Evolutionary conservation across 495 filamentous ascomycete genomes (phyloP), one percentile per base, ranked within the genome.

Genomic region (Neurospora tetrasperma): DNA sequence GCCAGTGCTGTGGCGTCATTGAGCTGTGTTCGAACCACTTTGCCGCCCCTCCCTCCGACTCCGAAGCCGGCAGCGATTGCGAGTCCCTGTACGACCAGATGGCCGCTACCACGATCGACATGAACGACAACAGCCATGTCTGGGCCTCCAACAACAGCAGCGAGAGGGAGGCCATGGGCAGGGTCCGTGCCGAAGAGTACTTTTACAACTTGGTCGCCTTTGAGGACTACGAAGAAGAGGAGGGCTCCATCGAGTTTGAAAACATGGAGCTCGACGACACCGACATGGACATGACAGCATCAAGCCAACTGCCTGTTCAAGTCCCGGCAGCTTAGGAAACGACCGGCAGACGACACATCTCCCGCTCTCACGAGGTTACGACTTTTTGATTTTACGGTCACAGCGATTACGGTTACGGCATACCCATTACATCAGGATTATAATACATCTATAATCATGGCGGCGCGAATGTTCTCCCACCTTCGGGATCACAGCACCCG

Each of bases 1-100:
- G 74, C 74, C 48, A 73, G 72, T 73, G 71, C 41, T 76, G 76
- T 48, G 75, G 72, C 42, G 42, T 62, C 42, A 74, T 72, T 68
- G 74, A 74, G 41, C 68, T 59, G 18, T 77, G 74, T 41, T 43
- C 71, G 71, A 66, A 74, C 31, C 43, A 69, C 20, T 74, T 73
- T n/a, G 71, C 73, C 10, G 54, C 73, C 31, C 70, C 71, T 39
- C 66, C 59, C 10, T 27, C 71, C 46, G 35, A 69, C 18, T 18
- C 14, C 11, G 18, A 39, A 14, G 20, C 0, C 42, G 20, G 42
- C 11, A 27, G 43, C 70, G 70, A 31, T 14, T 16, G 12, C 54
- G 54, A 66, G 27, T 66, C 54, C 3, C 14, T 66, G 54, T 66
- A 66, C 54, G 54, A 66, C 27, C 54, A 66, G 54, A 66, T 66